Conservation (phyloP, 1,284 basidiomycete genomes). For the Fomitopsis betulina region DNA sequence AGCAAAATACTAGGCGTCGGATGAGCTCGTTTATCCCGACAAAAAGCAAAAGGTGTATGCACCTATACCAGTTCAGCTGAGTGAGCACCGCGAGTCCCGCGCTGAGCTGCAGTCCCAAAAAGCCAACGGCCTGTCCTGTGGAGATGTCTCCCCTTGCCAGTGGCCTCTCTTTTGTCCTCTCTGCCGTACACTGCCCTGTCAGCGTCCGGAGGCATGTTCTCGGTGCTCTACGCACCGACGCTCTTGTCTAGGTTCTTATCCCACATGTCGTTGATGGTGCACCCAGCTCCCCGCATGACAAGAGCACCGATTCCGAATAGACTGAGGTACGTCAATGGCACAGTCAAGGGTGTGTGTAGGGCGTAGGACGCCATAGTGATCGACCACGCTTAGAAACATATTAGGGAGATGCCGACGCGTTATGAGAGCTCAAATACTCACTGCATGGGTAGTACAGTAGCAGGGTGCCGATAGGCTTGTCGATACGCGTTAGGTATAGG, state of each 20-base stretch:
- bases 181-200: conserved; percentile 28
- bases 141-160: conserved; percentile 84
- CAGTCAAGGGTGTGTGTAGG: conserved; percentile 56
- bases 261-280: conserved; percentile 99
- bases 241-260: conserved; percentile 87
- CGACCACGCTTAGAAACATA: conserved; percentile 71
- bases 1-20: conserved; percentile 68
- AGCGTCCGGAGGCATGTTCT: neutral
- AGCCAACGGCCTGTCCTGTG: conserved; percentile 72
- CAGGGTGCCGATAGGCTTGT: conserved; percentile 94
- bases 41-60: neutral
- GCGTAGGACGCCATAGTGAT: conserved; percentile 93
- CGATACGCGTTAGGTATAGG: conserved; percentile 80
- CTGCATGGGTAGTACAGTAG: conserved; percentile 93
- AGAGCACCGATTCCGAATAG: conserved; percentile 90
- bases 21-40: neutral
- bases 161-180: conserved; percentile 61
- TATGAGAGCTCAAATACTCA: conserved; percentile 34
- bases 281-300: conserved; percentile 97
- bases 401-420: neutral
- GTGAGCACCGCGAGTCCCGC: conserved; percentile 87
- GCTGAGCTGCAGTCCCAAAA: conserved; percentile 82
- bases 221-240: conserved; percentile 65
- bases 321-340: conserved; percentile 70
- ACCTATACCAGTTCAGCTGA: conserved; percentile 94